Evolutionary conservation across 225 moss, liverwort and hornwort genomes (phyloP), one percentile per base, ranked within the genome.

Genomic region (Climacium dendroides): DNA sequence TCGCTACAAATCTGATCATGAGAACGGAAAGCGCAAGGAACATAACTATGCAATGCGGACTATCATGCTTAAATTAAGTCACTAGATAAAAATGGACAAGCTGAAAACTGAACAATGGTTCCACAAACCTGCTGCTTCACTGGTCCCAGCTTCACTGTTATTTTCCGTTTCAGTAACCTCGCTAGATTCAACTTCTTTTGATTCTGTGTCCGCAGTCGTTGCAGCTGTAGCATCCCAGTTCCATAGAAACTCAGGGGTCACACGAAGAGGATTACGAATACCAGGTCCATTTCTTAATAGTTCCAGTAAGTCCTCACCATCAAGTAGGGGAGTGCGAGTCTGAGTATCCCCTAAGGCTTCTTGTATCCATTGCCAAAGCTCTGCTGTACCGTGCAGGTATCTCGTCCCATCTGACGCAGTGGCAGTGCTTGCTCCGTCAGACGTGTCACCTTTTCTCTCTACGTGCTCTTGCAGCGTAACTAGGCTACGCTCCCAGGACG

Each of bases 351-450:
- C 97, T 78, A 95, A 87, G 22, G 97, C 95, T 63, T 97, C 96
- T 86, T 96, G 97, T 59, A 97, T 95, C 97, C 96, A 97, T 79
- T 94, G 96, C 97, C 94, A 93, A 72, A 95, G 89, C 81, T 96
- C 95, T 85, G 93, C 94, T 64, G 94, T 91, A 47, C 93, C 94
- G 66, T 95, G 92, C 90, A 92, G 80, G 78, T 92, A 92, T 69
- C 86, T 90, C 35, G 86, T 86, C 55, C 90, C 86, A 80, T 95
- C 97, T 79, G 92, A 69, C 41, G 90, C 90, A 79, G 90, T 70
- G 52, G 74, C 88, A 89, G 85, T 88, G 76, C 89, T 89, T 60
- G 80, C 85, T 82, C 92, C 94, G 87, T 93, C 94, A 65, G 91
- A 82, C 43, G 90, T 77, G 64, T 93, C 96, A 86, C 86, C 92